phyloP scores from a whole-genome alignment of 352 stramenopile species.

The Phytophthora idaei region DNA sequence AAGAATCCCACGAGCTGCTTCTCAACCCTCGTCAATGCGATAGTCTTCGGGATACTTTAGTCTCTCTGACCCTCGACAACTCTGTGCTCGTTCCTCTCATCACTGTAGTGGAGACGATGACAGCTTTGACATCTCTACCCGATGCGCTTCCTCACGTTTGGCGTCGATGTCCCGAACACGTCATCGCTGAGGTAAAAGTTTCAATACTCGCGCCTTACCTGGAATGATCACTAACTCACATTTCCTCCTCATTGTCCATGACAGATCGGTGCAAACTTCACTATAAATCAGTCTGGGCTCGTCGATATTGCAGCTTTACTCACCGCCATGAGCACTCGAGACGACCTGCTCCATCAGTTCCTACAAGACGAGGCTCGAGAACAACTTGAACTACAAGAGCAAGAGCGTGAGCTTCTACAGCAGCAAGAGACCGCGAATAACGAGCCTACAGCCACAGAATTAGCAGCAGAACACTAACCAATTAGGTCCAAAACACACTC shows the following conservation, averaged over 20 bases:
- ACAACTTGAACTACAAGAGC: constrained; percentile 14
- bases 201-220: neutral
- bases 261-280: constrained; percentile 50
- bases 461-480: neutral
- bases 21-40: constrained; percentile 53
- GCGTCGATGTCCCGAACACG: constrained; percentile 43
- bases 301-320: constrained; percentile 51
- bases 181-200: constrained; percentile 50
- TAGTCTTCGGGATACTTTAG: constrained; percentile 31
- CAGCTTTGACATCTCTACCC: constrained; percentile 34
- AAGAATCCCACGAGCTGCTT: constrained; percentile 47
- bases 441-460: neutral
- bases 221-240: neutral
- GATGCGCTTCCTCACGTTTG: constrained; percentile 50
- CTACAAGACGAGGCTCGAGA: constrained; percentile 26
- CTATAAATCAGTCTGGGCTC: constrained; percentile 25
- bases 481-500: constrained; percentile 5
- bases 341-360: constrained; percentile 35
- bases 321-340: constrained; percentile 30
- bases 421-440: constrained; percentile 12
- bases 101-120: constrained; percentile 43
- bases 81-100: constrained; percentile 32
- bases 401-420: constrained; percentile 6
- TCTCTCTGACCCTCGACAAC: constrained; percentile 18
- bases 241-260: neutral